Conservation (phyloP, 2,329 filamentous ascomycete species). For the Graphilbum ipis-grandicollis region DNA sequence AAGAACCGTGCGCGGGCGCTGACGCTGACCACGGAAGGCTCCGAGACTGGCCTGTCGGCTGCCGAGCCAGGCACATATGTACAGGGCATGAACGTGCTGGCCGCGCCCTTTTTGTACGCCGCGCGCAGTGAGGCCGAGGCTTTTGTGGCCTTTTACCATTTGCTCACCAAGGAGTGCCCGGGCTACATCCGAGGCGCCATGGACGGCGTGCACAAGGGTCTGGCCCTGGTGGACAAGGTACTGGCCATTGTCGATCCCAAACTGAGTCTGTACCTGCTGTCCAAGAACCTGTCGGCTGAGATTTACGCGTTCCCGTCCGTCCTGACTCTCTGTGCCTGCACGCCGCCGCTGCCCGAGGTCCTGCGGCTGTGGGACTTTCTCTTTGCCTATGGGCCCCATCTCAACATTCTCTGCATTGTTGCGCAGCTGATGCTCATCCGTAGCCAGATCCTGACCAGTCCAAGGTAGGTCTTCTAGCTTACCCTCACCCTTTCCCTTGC, state of each 20-base stretch:
- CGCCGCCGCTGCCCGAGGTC: conserved; percentile 85
- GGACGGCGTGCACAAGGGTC: conserved; percentile 88
- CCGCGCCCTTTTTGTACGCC: conserved; percentile 87
- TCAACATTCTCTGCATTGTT: conserved; percentile 93
- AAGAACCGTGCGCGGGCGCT: conserved; percentile 36
- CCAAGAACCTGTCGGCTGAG: conserved; percentile 77
- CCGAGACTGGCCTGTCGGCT: conserved; percentile 35
- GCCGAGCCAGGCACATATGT: conserved; percentile 74
- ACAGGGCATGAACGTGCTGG: conserved; percentile 97
- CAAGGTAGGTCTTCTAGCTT: conserved; percentile 58
- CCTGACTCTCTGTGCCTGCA: conserved; percentile 86
- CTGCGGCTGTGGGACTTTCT: conserved; percentile 91
- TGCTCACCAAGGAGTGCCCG: conserved; percentile 76
- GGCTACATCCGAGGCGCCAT: conserved; percentile 91
- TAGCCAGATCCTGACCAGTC: conserved; percentile 64
- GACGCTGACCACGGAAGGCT: conserved; percentile 45
- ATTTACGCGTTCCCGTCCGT: conserved; percentile 95
- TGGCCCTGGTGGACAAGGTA: conserved; percentile 82
- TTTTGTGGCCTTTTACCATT: conserved; percentile 75
- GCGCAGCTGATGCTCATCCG: conserved; percentile 83
- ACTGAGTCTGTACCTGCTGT: conserved; percentile 65
- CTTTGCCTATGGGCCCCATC: conserved; percentile 84
- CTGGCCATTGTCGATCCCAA: conserved; percentile 82
- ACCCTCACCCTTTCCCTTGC: no score
- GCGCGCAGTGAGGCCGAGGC: conserved; percentile 90